phyloP scores from a whole-genome alignment of 306 rosid species.

The Acacia melanoxylon region DNA sequence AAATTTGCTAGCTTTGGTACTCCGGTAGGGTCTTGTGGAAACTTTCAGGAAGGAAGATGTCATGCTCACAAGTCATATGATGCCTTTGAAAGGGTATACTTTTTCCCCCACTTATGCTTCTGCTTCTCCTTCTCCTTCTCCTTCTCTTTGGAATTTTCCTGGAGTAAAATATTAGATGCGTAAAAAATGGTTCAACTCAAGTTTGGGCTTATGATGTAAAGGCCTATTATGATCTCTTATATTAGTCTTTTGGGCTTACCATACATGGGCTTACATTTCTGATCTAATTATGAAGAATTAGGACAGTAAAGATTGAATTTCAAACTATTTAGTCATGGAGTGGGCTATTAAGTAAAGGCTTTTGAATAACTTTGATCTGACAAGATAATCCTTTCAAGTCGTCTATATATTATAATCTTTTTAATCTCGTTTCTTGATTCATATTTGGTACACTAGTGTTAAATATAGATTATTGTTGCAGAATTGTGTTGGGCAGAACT shows the following conservation, averaged over 20 bases:
- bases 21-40: constrained; percentile 85
- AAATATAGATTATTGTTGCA: constrained; percentile 46
- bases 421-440: not conserved
- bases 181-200: not conserved
- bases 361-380: not conserved
- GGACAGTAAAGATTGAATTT: not conserved
- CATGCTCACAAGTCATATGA: constrained; percentile 92
- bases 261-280: not conserved
- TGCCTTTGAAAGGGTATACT: constrained; percentile 72
- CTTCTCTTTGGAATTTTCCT: not conserved
- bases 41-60: constrained; percentile 80
- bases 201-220: not conserved
- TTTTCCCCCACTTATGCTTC: not conserved
- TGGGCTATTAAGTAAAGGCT: not conserved
- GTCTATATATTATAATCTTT: not conserved
- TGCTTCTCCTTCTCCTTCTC: constrained; percentile 12
- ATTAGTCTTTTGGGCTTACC: not conserved
- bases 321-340: no score
- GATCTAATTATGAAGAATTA: not conserved
- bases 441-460: not conserved
- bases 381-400: not conserved
- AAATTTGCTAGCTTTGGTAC: constrained; percentile 98
- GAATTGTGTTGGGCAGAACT: constrained; percentile 84
- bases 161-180: not conserved
- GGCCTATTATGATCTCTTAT: not conserved